Conservation (phyloP, 768 basidiomycete species). For the Tephrocybe sp. region DNA sequence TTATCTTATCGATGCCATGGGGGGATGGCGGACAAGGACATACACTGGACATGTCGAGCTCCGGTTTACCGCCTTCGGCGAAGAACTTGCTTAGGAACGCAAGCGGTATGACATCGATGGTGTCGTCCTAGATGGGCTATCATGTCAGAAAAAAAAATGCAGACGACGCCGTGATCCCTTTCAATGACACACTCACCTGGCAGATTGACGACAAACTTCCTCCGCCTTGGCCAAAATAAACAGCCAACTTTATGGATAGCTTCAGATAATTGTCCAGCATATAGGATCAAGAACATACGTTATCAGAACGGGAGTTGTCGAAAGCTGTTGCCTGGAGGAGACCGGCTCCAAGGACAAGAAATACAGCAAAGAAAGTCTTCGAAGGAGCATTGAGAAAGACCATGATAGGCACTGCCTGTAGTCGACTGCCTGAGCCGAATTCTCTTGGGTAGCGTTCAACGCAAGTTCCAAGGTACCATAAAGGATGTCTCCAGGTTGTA, state of each 20-base stretch:
- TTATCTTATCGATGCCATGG: neutral
- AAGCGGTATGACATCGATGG: conserved; percentile 57
- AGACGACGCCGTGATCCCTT: too few relatives aligned
- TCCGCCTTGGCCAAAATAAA: conserved; percentile 54
- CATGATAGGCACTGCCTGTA: conserved; percentile 1
- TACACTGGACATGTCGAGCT: conserved; percentile 61
- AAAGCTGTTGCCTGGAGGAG: neutral
- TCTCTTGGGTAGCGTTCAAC: conserved; percentile 2
- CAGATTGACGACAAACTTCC: conserved; percentile 46
- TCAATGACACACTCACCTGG: conserved; percentile 31
- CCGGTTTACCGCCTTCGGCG: conserved; percentile 53
- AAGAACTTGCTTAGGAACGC: conserved; percentile 64
- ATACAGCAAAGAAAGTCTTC: neutral
- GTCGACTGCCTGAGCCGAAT: conserved; percentile 2
- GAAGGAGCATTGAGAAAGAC: neutral
- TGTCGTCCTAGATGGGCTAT: conserved; percentile 43
- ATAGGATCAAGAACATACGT: neutral
- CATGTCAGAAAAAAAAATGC: neutral
- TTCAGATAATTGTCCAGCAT: neutral
- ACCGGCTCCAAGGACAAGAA: neutral
- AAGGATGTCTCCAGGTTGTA: neutral
- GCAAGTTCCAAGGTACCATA: neutral
- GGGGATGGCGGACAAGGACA: neutral
- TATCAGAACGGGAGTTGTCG: neutral
- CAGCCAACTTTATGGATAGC: conserved; percentile 21